phyloP scores from a whole-genome alignment of 345 rosid species.

The Camelina hispida region DNA sequence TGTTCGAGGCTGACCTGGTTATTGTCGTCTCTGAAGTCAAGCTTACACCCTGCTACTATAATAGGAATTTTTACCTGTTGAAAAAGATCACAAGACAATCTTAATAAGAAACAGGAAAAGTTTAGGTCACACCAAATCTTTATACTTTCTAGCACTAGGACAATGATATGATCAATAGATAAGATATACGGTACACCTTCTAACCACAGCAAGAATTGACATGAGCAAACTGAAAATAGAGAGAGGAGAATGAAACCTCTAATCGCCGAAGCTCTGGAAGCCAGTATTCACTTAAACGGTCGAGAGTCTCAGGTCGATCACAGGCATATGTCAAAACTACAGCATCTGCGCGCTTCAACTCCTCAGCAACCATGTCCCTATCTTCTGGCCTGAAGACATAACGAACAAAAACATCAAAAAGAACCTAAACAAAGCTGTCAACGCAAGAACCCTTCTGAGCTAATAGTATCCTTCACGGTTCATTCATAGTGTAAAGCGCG shows the following conservation, averaged over 20 bases:
- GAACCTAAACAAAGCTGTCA: constrained; percentile 20
- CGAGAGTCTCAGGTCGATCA: constrained; percentile 76
- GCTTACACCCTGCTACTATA: constrained; percentile 94
- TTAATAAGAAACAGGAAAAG: constrained; percentile 20
- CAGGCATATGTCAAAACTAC: constrained; percentile 97
- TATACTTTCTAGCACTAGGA: not conserved
- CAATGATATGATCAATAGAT: not conserved
- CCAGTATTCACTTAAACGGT: constrained; percentile 83
- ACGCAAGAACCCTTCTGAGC: not conserved
- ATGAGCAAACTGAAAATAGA: constrained; percentile 22
- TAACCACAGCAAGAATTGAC: constrained; percentile 2
- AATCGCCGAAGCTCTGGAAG: constrained; percentile 37
- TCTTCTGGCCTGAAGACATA: constrained; percentile 64
- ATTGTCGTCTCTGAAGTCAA: constrained; percentile 86
- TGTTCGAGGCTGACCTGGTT: constrained; percentile 83
- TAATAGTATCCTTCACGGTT: not conserved
- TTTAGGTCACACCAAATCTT: constrained; percentile 5
- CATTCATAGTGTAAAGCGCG: not conserved
- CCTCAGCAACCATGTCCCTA: constrained; percentile 75
- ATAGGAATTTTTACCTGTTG: constrained; percentile 91
- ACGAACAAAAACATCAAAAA: constrained; percentile 20
- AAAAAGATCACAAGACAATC: constrained; percentile 21
- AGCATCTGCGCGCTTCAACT: constrained; percentile 88
- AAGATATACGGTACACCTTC: not conserved
- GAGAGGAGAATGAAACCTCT: constrained; percentile 35